phyloP scores from a whole-genome alignment of 305 asterid genomes.

The Fraxinus sp. region DNA sequence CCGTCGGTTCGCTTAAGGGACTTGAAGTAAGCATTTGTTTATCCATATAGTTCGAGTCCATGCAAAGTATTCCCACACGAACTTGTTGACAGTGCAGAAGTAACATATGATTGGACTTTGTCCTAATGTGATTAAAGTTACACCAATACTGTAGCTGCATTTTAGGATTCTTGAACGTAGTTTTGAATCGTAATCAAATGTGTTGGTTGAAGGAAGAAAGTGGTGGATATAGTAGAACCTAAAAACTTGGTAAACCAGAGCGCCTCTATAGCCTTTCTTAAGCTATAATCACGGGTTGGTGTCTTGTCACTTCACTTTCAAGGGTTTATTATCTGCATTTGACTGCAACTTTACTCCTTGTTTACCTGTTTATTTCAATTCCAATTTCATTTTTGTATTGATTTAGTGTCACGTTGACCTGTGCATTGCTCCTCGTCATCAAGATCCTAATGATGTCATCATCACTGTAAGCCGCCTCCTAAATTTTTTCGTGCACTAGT shows the following conservation, averaged over 20 bases:
- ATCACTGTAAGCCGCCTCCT: conserved; percentile 45
- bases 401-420: conserved; percentile 73
- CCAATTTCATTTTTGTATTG: conserved; percentile 74
- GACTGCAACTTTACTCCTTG: not conserved
- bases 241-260: not conserved
- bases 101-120: not conserved
- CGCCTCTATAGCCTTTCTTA: not conserved
- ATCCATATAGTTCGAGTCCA: not conserved
- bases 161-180: not conserved
- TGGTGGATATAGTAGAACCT: not conserved
- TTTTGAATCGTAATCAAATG: too few relatives aligned
- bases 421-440: conserved; percentile 48
- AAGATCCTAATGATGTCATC: conserved; percentile 42
- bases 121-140: not conserved
- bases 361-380: conserved; percentile 59
- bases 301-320: not conserved
- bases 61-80: not conserved
- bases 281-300: not conserved
- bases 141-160: not conserved
- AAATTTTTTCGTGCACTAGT: conserved; percentile 65
- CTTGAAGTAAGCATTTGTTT: not conserved
- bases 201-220: too few relatives aligned
- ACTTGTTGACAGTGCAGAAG: not conserved
- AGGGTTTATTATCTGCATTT: not conserved
- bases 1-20: not conserved